A percentile compares a stretch with the other conserved stretches of the same genome.
Conservation (phyloP, 2,329 filamentous ascomycete species). For the Ampelomyces quisqualis region DNA sequence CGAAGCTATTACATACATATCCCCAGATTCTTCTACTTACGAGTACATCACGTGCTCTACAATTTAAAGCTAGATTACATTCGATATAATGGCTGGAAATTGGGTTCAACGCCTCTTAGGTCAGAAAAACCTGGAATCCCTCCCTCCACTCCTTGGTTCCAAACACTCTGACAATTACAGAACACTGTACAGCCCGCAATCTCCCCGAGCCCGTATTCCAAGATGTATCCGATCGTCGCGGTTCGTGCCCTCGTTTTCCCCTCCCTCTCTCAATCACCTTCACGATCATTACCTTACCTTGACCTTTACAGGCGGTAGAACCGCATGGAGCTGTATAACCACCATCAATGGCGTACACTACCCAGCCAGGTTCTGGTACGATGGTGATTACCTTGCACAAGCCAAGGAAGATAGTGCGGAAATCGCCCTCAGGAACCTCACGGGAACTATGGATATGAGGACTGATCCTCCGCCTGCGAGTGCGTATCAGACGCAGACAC, state of each 20-base stretch:
- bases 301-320: conserved; percentile 35
- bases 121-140: conserved; percentile 11
- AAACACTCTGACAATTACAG: conserved; percentile 18
- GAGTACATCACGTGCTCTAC: neutral
- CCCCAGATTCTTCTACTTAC: neutral
- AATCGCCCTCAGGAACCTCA: conserved; percentile 16
- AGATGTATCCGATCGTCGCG: conserved; percentile 43
- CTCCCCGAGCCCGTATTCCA: conserved; percentile 35
- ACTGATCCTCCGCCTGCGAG: conserved; percentile 28
- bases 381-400: conserved; percentile 35
- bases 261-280: neutral
- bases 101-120: conserved; percentile 36
- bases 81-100: conserved; percentile 3
- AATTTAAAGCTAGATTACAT: no score
- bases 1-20: no score
- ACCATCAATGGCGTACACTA: conserved; percentile 28
- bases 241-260: conserved; percentile 18
- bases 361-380: conserved; percentile 43
- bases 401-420: conserved; percentile 43
- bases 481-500: conserved; percentile 14
- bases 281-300: neutral
- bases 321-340: conserved; percentile 40
- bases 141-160: neutral
- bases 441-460: conserved; percentile 1
- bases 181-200: conserved; percentile 32